phyloP scores from a whole-genome alignment of 192 early-diverging fungal genomes.

The Dispira parvispora region DNA sequence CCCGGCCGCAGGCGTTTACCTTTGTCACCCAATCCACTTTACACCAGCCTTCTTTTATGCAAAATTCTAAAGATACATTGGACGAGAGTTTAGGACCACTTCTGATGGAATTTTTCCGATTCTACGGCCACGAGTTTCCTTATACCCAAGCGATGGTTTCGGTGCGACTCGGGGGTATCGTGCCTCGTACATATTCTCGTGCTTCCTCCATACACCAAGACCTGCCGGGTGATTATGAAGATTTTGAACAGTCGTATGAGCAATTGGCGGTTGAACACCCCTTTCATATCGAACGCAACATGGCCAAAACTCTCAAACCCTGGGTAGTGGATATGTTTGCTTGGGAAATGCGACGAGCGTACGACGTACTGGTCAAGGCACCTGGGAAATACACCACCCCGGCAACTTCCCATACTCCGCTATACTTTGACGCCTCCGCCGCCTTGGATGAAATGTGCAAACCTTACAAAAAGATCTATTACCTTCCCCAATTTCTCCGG shows the following conservation, averaged over 20 bases:
- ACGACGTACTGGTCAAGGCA: not conserved
- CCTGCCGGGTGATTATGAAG: not conserved
- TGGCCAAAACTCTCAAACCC: not conserved
- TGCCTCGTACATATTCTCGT: not conserved
- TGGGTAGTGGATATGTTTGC: not conserved
- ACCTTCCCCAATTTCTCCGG: not conserved
- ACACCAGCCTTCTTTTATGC: too few species aligned
- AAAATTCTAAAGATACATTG: too few species aligned
- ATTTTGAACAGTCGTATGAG: not conserved
- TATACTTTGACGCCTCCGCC: not conserved
- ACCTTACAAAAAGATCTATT: not conserved
- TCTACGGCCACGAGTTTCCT: slow-evolving; percentile 6
- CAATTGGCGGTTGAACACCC: slow-evolving; percentile 4
- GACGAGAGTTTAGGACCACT: not conserved
- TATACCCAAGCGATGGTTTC: slow-evolving; percentile 10
- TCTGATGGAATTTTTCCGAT: slow-evolving; percentile 6
- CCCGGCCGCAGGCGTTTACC: too few species aligned
- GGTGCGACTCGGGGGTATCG: slow-evolving; percentile 4
- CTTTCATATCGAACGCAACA: not conserved
- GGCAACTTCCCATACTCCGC: not conserved
- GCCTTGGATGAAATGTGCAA: not conserved
- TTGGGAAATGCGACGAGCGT: slow-evolving; percentile 6
- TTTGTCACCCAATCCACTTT: too few species aligned
- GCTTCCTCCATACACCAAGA: not conserved
- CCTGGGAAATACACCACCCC: not conserved